Percentiles rank a stretch among this genome's conserved stretches.
These are phyloP conservation scores for Sesbania bispinosa DNA, from an alignment of 306 rosid species.

Conservation along the genomic window DNA sequence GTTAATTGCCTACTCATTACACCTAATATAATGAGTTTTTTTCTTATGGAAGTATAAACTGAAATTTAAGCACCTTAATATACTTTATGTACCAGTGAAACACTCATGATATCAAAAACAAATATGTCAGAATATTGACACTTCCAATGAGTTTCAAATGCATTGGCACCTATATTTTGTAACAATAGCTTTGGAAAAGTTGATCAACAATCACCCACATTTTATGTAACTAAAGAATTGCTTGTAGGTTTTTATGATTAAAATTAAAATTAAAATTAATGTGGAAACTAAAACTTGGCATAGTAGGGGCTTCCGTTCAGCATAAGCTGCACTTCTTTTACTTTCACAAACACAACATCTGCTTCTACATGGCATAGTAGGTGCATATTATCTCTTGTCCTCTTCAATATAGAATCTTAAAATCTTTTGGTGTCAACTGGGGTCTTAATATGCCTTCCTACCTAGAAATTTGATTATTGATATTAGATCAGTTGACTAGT, in stretches of 20 bases:
- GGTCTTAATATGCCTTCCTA: no score
- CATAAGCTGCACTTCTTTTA: slow-evolving; percentile 63
- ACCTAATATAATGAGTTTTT: neutral
- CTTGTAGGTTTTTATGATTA: no score
- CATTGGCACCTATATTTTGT: neutral
- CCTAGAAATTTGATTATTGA: no score
- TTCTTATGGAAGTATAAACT: neutral
- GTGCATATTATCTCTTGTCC: no score
- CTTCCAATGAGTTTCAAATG: neutral
- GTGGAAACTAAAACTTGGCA: slow-evolving; percentile 83
- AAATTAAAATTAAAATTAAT: no score
- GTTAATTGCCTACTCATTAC: no score
- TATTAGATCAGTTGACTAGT: no score
- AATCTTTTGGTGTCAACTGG: no score
- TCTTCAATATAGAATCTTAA: no score
- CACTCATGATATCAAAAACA: slow-evolving; percentile 17
- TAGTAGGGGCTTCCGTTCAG: slow-evolving; percentile 73
- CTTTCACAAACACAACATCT: slow-evolving; percentile 65
- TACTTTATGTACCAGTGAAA: neutral
- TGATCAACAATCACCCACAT: neutral
- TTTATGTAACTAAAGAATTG: neutral
- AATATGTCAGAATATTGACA: neutral
- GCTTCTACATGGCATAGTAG: no score
- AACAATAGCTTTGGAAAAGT: neutral
- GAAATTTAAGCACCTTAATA: neutral